Base-by-base conservation (phyloP, 2,329 filamentous ascomycete genomes). In the Aspergillus phoenicis region DNA sequence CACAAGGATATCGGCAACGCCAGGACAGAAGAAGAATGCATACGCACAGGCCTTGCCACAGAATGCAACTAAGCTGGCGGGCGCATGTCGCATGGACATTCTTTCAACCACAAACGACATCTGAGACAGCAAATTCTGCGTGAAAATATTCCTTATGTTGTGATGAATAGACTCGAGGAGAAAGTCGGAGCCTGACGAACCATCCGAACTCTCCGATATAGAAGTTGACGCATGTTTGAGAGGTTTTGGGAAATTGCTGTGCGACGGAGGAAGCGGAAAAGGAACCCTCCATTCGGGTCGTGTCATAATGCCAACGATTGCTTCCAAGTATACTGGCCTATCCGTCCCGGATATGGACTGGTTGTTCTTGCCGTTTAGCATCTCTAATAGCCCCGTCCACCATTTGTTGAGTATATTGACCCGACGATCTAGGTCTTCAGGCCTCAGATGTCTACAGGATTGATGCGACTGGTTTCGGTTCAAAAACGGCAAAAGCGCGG, bases 1-100 rank as follows among this genome's bases (percentile, higher is more conserved):
- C 26, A 94, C 86, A 52, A 97, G 82, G 54, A 96, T 86, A 70
- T 96, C 92, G 7, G 91, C 90, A 58, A 96, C 86, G 4, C 91
- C 91, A 0, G 92, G 91, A 28, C 91, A 93, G 70, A 96, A 97
- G 78, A 94, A 95, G 76, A 96, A 97, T 30, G 91, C 93, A 75
- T 96, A 97, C 2, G 93, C 93, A 71, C 91, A 94, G 4, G 92
- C 91, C 77, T 95, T 96, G 62, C 91, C 93, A 57, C 91, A 92
- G 73, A 97, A 97, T 30, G 90, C 89, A 60, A 97, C 91, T 61
- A 93, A 75, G 67, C 87, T 89, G 43, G 86, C 85, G 41, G 87
- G 85, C 8, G 87, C 86, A 70, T 92, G 89, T 52, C 91, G 86
- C 69, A 91, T 81, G 15, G 91, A 93, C 87, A 97, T 90, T 72